Evolutionary conservation across 2,329 filamentous ascomycete species (phyloP).

Genomic region (Gnomoniopsis smithogilvyi): DNA sequence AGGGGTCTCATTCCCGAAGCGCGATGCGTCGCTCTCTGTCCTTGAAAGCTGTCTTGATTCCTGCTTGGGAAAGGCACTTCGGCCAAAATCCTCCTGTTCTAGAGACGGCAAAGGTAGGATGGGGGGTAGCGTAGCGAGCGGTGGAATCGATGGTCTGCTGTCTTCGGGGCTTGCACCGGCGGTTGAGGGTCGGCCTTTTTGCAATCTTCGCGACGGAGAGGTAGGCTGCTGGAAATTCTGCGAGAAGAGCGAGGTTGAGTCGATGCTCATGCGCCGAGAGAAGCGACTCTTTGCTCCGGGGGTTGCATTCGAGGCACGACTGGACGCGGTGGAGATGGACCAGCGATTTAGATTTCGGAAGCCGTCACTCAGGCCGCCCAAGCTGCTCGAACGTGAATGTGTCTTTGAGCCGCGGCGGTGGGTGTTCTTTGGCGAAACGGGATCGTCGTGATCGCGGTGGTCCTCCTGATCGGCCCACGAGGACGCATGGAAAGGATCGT

Average conservation of each 20-base stretch:
- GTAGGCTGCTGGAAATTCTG: constrained; percentile 21
- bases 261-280: constrained; percentile 42
- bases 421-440: constrained; percentile 19
- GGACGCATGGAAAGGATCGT: constrained; percentile 26
- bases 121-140: constrained; percentile 36
- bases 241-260: constrained; percentile 32
- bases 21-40: constrained; percentile 17
- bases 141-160: constrained; percentile 25
- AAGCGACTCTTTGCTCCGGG: constrained; percentile 31
- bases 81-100: constrained; percentile 30
- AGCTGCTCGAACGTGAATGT: constrained; percentile 35
- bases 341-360: constrained; percentile 50
- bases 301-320: constrained; percentile 36
- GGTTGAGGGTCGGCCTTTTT: constrained; percentile 34
- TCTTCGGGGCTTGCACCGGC: constrained; percentile 25
- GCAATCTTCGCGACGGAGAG: constrained; percentile 33
- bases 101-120: constrained; percentile 40
- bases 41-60: constrained; percentile 12
- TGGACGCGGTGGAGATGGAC: constrained; percentile 51
- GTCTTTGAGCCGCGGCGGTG: constrained; percentile 19
- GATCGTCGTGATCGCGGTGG: constrained; percentile 20
- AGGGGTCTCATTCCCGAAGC: constrained; percentile 25
- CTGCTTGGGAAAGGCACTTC: constrained; percentile 11
- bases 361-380: constrained; percentile 37
- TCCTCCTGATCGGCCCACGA: constrained; percentile 15